Evolutionary conservation across 1,284 basidiomycete genomes (phyloP), one percentile per base, ranked within the genome.

Genomic region (Athelia psychrophila): DNA sequence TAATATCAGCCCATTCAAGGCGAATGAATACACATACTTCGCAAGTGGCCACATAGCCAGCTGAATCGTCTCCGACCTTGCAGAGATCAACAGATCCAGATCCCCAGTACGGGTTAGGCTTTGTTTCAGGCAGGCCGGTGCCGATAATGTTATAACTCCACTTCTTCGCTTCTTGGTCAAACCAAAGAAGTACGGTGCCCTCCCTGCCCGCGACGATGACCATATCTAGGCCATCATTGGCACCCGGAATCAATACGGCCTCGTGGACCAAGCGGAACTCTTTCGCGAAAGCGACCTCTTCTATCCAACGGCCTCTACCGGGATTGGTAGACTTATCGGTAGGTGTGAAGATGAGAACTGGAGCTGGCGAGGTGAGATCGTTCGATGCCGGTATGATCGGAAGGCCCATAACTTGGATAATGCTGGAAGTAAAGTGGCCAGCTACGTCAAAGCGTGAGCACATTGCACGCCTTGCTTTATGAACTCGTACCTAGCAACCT

Each of bases 221-320:
- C 49, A 55, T 56, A 50, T 69, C 67, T 12, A 64, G 55, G 8
- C 48, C 59, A 25, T 47, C 49, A 47, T 58, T 56, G 13, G 55
- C 48, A 13, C 56, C 56, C 12, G 61, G 58, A 27, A 68, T 44
- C 8, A 66, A 30, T 35, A 53, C 53, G 27, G 57, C 57, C 25
- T 69, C 66, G 48, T 66, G 65, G 20, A 68, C 58, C 16, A 67
- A 53, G n/a, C 54, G 56, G 47, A 60, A 63, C 12, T 56, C 30
- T 25, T 48, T 24, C 15, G 47, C 32, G 36, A 59, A 60, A 9
- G 54, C 48, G 20, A 59, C 44, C 5, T 52, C 55, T 18, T 48
- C 44, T 0, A 50, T 38, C 62, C 62, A 65, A 23, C 47, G 42
- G 18, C 30, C 30, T 6, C 54, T 49, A 18, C 42, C 53, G 2